Percentiles rank a stretch among this genome's conserved stretches.
Conservation (phyloP, 352 stramenopile species). For the Pythium dissimile region DNA sequence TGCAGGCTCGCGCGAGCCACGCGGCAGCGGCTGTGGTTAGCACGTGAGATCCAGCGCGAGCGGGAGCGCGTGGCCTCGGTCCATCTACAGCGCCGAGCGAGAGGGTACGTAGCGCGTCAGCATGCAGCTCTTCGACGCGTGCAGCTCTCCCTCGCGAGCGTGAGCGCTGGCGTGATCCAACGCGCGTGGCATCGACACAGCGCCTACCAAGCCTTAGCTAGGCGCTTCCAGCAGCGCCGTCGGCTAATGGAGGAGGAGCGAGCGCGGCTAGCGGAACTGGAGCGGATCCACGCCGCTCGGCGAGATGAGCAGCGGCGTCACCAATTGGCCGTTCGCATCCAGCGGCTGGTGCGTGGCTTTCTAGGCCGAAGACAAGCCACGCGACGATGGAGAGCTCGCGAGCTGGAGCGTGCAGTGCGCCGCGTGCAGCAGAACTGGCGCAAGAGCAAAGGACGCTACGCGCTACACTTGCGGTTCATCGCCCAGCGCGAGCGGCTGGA, state of each 20-base stretch:
- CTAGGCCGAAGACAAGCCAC: constrained; percentile 24
- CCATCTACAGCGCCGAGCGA: constrained; percentile 12
- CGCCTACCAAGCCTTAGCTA: not conserved
- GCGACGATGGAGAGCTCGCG: constrained; percentile 9
- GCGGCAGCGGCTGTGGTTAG: not conserved
- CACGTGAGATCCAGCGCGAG: constrained; percentile 5
- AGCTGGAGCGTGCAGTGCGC: constrained; percentile 30
- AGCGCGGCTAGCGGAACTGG: constrained; percentile 25
- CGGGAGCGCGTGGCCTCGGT: constrained; percentile 11
- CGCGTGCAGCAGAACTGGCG: constrained; percentile 52
- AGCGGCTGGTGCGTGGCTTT: constrained; percentile 42
- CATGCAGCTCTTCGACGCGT: constrained; percentile 11
- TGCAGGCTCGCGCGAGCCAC: not conserved
- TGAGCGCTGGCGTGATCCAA: not conserved
- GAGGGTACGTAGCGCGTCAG: constrained; percentile 19
- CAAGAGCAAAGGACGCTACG: constrained; percentile 35
- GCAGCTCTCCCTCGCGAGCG: not conserved
- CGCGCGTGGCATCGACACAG: constrained; percentile 13
- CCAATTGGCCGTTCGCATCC: constrained; percentile 24
- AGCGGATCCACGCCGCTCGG: constrained; percentile 11
- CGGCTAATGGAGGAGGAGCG: constrained; percentile 26
- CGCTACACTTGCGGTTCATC: constrained; percentile 46
- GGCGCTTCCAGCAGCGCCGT: constrained; percentile 26
- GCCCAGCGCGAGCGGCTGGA: constrained; percentile 38
- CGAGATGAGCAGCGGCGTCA: constrained; percentile 9